Conservation (phyloP, 2,329 filamentous ascomycete genomes). For the Lasiodiplodia citricola region DNA sequence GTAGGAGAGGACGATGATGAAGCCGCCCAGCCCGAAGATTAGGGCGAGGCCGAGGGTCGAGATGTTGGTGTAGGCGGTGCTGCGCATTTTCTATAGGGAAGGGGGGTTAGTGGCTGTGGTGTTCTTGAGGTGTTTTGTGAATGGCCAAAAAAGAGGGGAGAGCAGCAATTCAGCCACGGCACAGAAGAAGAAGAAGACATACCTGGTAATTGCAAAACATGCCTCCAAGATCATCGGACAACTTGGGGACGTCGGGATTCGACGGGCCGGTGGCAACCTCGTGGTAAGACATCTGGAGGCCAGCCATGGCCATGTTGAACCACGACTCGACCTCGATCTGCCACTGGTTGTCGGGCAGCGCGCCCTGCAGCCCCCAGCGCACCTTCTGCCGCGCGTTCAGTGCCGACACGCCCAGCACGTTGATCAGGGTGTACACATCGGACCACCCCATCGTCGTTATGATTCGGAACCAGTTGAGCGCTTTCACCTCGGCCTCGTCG, state of each 20-base stretch:
- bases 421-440: background rate
- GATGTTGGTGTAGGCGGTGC: slow-evolving; percentile 30
- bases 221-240: background rate
- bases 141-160: too few relatives aligned
- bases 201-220: slow-evolving; percentile 1
- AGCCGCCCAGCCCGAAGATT: slow-evolving; percentile 31
- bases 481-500: background rate
- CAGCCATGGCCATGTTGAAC: too few relatives aligned
- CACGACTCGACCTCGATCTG: too few relatives aligned
- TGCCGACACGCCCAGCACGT: background rate
- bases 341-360: too few relatives aligned
- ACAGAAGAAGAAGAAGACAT: background rate
- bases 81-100: slow-evolving; percentile 21
- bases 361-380: too few relatives aligned
- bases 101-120: background rate
- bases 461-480: background rate
- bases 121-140: too few relatives aligned
- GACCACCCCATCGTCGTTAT: too few relatives aligned
- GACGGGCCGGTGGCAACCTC: slow-evolving; percentile 21
- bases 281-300: too few relatives aligned
- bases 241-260: background rate
- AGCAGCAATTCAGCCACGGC: too few relatives aligned
- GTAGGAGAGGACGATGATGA: slow-evolving; percentile 31
- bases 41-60: slow-evolving; percentile 34
- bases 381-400: background rate